Evolutionary conservation across 148 eudicot genomes (phyloP), one percentile per base, ranked within the genome.

Genomic region (Chenopodium album): DNA sequence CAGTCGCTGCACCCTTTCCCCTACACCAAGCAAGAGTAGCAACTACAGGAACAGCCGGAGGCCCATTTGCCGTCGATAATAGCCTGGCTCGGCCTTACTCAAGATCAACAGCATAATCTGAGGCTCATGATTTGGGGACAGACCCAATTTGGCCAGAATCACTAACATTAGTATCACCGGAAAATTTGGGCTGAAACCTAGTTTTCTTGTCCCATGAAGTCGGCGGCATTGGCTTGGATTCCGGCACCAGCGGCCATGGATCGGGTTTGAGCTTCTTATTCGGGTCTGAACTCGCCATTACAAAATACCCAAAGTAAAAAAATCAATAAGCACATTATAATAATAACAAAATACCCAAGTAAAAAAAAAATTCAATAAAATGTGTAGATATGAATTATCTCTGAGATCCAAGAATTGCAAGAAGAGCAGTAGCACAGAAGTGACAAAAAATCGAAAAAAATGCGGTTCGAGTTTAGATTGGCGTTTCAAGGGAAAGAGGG

Each of bases 161-260:
- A 63, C 67, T 82, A 7, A 89, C 91, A 84, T 84, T 90, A 28
- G 92, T 82, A 89, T 95, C 98, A 32, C 99, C 99, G 26, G 99
- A 95, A 82, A 92, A 88, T 62, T 92, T 95, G 47, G 99, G 99
- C 34, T 88, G 85, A 85, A 95, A 95, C 7, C 96, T 93, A 32
- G 97, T 95, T 23, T 89, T 82, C 79, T 91, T 93, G 10, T 94
- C 97, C 98, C 98, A 95, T 0, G 98, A 85, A 34, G 93, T 86
- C 6, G 97, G 91, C 37, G 92, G 94, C 82, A 93, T 76, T 75
- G 99, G 84, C 23, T 87, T 77, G 26, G 92, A 77, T 14, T 91
- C 94, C 12, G 94, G 94, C 14, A 82, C 89, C 9, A 96, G 94
- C 1, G 94, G 88, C 92, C 92, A 88, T 29, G 89, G 95, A 19